A percentile compares a stretch with the other conserved stretches of the same genome.
These are phyloP conservation scores for Coemansia sp. DNA, from an alignment of 192 early-diverging fungal genomes.

Conservation along the genomic window DNA sequence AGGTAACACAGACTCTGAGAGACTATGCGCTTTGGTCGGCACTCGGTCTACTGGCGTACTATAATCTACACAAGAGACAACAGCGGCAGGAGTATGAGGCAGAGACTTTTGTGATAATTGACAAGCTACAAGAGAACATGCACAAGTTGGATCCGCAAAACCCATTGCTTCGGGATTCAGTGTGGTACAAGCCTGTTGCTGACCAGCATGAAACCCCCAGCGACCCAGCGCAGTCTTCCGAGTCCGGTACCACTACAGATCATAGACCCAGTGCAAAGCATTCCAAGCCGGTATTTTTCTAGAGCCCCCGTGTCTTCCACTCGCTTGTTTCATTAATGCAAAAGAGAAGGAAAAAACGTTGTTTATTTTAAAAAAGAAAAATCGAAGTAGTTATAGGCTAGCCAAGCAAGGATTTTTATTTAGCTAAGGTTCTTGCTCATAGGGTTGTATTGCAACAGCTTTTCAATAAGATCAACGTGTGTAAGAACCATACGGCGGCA, in stretches of 20 bases:
- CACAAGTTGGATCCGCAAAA: conserved; percentile 25
- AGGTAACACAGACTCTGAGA: conserved; percentile 12
- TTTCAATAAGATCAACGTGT: conserved; percentile 97
- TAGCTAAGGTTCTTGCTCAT: conserved; percentile 17
- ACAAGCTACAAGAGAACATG: conserved; percentile 29
- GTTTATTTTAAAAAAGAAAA: conserved; percentile 7
- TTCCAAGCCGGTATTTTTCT: conserved; percentile 5
- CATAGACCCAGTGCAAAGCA: neutral
- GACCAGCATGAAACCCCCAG: neutral
- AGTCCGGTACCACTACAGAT: neutral
- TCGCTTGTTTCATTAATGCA: neutral
- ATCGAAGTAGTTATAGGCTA: neutral
- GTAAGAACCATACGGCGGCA: conserved; percentile 98
- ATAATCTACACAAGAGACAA: conserved; percentile 31
- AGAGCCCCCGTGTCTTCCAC: neutral
- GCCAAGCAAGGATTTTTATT: too few species aligned
- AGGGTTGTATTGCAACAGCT: conserved; percentile 90
- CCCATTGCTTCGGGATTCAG: conserved; percentile 16
- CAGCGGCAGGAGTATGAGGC: conserved; percentile 39
- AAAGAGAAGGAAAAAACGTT: neutral
- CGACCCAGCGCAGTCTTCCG: too few species aligned
- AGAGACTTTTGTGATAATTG: conserved; percentile 33
- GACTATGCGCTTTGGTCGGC: conserved; percentile 45
- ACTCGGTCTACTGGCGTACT: conserved; percentile 36
- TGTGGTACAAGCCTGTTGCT: conserved; percentile 4